Base-by-base conservation (phyloP, 352 stramenopile species). In the Pythium phragmiticola region DNA sequence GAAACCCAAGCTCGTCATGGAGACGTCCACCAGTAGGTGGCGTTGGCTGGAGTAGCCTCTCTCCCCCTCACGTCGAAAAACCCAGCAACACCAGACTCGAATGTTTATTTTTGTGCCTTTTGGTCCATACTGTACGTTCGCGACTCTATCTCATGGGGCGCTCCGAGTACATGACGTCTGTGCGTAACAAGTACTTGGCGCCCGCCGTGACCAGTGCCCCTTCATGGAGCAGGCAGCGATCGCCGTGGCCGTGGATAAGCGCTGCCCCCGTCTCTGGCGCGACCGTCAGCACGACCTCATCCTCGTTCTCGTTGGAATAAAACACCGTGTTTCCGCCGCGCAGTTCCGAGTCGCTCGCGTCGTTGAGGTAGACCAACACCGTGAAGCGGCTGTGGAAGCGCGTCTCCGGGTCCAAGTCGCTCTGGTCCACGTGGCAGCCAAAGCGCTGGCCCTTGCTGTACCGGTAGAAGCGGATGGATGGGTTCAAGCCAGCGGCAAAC, bases 341-440 rank as follows among this genome's bases (percentile, higher is more conserved):
- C 33, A 94, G 58, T n/a, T 87, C 81, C 57, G 84, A 94, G 74
- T 94, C 84, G 39, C 26, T 69, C 7, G 73, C 53, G 74, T 94
- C 84, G 41, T 92, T 94, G 11, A 94, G 74, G 65, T 92, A 94
- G 43, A 94, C 81, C 39, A 92, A 79, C 65, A 92, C 77, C 9
- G 84, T 94, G 68, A 91, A 92, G 70, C 79, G 82, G 53, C 84
- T 94, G 68, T 87, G 74, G 67, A 75, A 78, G 46, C 79, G 73
- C 36, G 84, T 94, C 53, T 82, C 61, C 4, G 76, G 74, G 60
- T 94, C 82, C 55, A 92, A 76, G 65, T 92, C 80, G 71, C 84
- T 94, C 72, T 92, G 81, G 66, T 94, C 84, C n/a, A 94, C 82
- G 57, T 92, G 82, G 50, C 82, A 92, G 37, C 82, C 84, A 65